Base-by-base conservation (phyloP, 768 basidiomycete genomes). In the Tylopilus plumbeoviolaceoides region DNA sequence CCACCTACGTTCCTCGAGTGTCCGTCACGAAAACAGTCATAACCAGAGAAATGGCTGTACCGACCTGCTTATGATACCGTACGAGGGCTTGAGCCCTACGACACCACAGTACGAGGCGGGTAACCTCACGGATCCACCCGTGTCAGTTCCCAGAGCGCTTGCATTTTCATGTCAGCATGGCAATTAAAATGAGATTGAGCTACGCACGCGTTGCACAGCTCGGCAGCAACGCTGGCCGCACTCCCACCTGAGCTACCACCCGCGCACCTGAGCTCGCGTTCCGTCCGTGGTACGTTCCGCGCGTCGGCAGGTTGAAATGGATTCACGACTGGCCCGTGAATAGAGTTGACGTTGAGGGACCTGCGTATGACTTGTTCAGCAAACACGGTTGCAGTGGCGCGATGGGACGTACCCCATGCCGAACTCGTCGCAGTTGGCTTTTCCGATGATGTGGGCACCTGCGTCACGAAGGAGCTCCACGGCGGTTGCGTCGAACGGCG, bases 341-440 rank as follows among this genome's bases (percentile, higher is more conserved):
- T 61, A 0, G 89, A 82, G 61, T 92, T 78, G 6, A 80, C 68
- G 65, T 92, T 95, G 56, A 89, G 72, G 2, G 93, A 98, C 17
- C 89, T 91, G 38, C 11, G 21, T 2, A 27, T 6, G n/a, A 10
- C 7, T 18, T n/a, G 21, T 12, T 51, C 25, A 27, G 47, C 31
- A 15, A 17, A 23, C 7, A 20, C 18, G 15, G 15, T 17, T 17
- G 15, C 17, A 7, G 35, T 38, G 33, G 39, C 41, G 15, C 5
- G 11, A 14, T 5, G 33, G 30, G 38, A 70, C 83, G 18, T 53
- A 94, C 87, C 95, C 95, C 95, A 98, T 98, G 1, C 95, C 95
- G 70, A 98, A 98, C 70, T 98, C 95, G 65, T 99, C 95, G 68
- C 92, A 91, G 64, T 95, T 95, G 1, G 94, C 86, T 71, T 97